Base-by-base conservation (phyloP, 805 yeast genomes). In the Dipodascopsis uninucleata region DNA sequence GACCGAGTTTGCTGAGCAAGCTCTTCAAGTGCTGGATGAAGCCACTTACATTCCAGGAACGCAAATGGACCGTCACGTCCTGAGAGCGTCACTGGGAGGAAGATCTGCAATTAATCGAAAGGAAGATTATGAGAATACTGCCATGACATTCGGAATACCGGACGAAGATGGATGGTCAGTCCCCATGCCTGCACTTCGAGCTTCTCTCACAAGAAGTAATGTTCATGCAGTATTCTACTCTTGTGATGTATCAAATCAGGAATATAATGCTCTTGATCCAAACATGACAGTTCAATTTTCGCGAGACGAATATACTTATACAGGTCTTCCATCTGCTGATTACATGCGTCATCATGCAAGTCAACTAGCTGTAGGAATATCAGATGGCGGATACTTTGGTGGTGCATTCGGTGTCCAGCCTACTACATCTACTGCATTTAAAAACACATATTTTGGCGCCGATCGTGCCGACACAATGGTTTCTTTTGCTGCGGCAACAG, bases 91-190 rank as follows among this genome's bases (percentile, higher is more conserved):
- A 56, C 75, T 90, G 60, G 97, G 97, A 8, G 87, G 85, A 54
- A 70, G 81, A 10, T 77, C 85, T 6, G 71, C 84, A 55, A 18
- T 43, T 29, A 41, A 41, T 28, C 32, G 47, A 7, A 78, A 83
- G 56, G 85, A 82, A 52, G 94, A 85, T 53, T 84, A 82, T 60
- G 96, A 85, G 54, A 81, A 78, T 55, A 82, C 93, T 2, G 88
- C 93, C 0, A 87, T 97, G 0, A 69, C 93, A 43, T 94, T 88
- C 68, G 98, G 98, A 12, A 81, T 90, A 20, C 97, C 98, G 0
- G 90, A 85, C 50, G 95, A 85, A 9, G 80, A 83, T 58, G 99
- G 99, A 1, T 93, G 99, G 99, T 82, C 96, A 0, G 80, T 94
- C 39, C 95, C 97, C 1, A 84, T 85, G 90, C 96, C 98, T 2